A percentile compares a stretch with the other conserved stretches of the same genome.
Evolutionary conservation across 129 eudicot species (phyloP).

Genomic region (Kitagawia praeruptora): DNA sequence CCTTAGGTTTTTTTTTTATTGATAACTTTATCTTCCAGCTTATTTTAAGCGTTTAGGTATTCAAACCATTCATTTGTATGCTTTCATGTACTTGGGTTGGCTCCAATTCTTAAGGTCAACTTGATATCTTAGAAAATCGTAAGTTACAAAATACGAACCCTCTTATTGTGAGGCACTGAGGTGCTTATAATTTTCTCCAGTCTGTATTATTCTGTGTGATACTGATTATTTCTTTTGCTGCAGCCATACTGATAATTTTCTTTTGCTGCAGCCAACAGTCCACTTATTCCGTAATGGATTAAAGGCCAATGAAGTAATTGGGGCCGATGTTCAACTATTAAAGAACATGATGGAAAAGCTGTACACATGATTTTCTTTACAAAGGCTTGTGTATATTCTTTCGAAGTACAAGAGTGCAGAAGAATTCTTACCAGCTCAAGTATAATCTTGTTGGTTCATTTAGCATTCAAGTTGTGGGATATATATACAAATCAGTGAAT

Average conservation of each 20-base stretch:
- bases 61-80: neutral
- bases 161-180: neutral
- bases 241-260: slow-evolving; percentile 36
- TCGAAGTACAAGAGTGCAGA: neutral
- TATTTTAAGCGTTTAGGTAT: neutral
- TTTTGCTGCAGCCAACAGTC: slow-evolving; percentile 65
- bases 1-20: neutral
- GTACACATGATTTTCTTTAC: slow-evolving; percentile 37
- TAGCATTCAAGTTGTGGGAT: neutral
- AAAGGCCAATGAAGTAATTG: slow-evolving; percentile 62
- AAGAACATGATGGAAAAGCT: slow-evolving; percentile 60
- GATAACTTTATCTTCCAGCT: neutral
- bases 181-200: neutral
- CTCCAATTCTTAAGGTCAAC: neutral
- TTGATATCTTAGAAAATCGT: neutral
- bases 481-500: neutral
- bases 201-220: neutral
- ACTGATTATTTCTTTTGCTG: slow-evolving; percentile 8
- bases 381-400: neutral
- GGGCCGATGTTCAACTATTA: slow-evolving; percentile 57
- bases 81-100: neutral
- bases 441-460: neutral
- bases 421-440: neutral
- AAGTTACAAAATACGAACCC: neutral
- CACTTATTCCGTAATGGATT: slow-evolving; percentile 68